phyloP scores from a whole-genome alignment of 2,329 filamentous ascomycete genomes.

The Orbilia ellipsospora region DNA sequence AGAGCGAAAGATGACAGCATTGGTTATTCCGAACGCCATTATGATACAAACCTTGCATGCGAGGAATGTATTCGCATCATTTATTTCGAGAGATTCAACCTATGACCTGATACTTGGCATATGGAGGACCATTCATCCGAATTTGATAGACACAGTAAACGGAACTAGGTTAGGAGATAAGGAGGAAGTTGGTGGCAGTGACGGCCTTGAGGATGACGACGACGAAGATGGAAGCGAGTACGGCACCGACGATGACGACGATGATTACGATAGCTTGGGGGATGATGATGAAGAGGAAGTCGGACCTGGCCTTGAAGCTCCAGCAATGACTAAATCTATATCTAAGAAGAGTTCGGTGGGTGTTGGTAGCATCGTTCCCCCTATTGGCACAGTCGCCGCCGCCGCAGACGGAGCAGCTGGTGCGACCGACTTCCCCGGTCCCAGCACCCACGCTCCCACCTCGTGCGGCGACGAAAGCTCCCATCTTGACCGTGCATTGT shows the following conservation, averaged over 20 bases:
- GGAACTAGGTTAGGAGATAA: slow-evolving; percentile 80
- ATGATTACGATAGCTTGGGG: slow-evolving; percentile 70
- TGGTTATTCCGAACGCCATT: slow-evolving; percentile 96
- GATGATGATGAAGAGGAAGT: slow-evolving; percentile 65
- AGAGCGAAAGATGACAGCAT: slow-evolving; percentile 93
- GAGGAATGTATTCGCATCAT: slow-evolving; percentile 94
- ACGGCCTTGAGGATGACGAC: slow-evolving; percentile 73
- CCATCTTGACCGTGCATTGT: slow-evolving; percentile 80
- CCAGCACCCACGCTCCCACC: slow-evolving; percentile 81
- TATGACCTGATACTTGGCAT: slow-evolving; percentile 98
- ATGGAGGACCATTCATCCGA: slow-evolving; percentile 96
- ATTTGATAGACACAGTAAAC: slow-evolving; percentile 73
- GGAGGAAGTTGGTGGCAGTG: slow-evolving; percentile 70
- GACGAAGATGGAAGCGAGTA: slow-evolving; percentile 71
- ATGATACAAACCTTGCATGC: slow-evolving; percentile 96
- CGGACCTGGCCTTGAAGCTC: slow-evolving; percentile 66
- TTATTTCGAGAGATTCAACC: slow-evolving; percentile 92
- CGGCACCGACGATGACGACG: slow-evolving; percentile 66
- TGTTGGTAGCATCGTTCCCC: slow-evolving; percentile 60
- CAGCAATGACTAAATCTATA: slow-evolving; percentile 67
- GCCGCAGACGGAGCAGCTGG: slow-evolving; percentile 60
- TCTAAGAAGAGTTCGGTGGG: slow-evolving; percentile 77
- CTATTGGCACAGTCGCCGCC: slow-evolving; percentile 61
- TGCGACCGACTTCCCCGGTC: slow-evolving; percentile 80
- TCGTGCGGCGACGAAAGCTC: slow-evolving; percentile 81